These are phyloP conservation scores for Podaxis mareebaensis DNA, from an alignment of 768 basidiomycete genomes.

Conservation along the genomic window DNA sequence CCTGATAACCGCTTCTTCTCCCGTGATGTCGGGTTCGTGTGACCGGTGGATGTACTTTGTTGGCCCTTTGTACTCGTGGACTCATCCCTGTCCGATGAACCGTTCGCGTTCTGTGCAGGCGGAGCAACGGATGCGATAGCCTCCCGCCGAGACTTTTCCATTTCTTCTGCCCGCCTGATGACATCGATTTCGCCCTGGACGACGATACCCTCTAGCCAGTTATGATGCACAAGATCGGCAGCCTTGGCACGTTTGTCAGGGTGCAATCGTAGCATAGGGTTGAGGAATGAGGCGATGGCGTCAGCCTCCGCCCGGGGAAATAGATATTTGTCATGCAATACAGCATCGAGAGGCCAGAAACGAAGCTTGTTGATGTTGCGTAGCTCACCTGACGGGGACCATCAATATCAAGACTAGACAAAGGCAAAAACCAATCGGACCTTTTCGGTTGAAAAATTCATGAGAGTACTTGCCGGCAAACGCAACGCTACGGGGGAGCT, in stretches of 20 bases:
- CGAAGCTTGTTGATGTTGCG: slow-evolving; percentile 93
- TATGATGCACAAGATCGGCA: slow-evolving; percentile 79
- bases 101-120: neutral
- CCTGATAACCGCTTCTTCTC: slow-evolving; percentile 13
- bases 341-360: slow-evolving; percentile 83
- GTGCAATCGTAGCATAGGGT: slow-evolving; percentile 87
- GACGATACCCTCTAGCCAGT: slow-evolving; percentile 81
- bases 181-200: slow-evolving; percentile 91
- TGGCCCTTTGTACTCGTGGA: neutral
- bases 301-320: slow-evolving; percentile 85
- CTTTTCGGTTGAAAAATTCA: slow-evolving; percentile 97
- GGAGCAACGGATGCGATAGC: neutral
- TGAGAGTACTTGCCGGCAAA: slow-evolving; percentile 90
- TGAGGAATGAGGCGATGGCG: slow-evolving; percentile 75
- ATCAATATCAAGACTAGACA: neutral
- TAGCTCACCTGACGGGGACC: slow-evolving; percentile 58
- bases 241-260: slow-evolving; percentile 90
- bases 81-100: slow-evolving; percentile 2
- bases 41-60: slow-evolving; percentile 30
- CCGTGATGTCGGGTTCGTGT: slow-evolving; percentile 31
- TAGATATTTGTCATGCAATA: slow-evolving; percentile 94
- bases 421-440: slow-evolving; percentile 39
- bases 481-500: slow-evolving; percentile 80
- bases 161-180: slow-evolving; percentile 63
- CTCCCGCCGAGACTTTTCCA: slow-evolving; percentile 33